Evolutionary conservation across 192 early-diverging fungal species (phyloP).

Genomic region (Globomyces pollinis-pini): DNA sequence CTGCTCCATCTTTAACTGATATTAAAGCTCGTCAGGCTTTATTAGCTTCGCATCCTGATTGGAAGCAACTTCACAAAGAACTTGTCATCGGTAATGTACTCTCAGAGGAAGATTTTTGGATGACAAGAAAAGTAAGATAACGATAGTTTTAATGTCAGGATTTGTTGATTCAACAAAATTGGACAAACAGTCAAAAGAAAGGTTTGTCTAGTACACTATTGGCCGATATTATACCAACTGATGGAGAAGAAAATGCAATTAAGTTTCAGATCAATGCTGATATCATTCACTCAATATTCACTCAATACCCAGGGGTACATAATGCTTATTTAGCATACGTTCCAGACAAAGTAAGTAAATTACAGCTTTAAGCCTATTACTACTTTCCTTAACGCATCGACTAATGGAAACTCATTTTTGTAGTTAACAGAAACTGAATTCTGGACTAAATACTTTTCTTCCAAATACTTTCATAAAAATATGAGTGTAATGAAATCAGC

Average conservation of each 20-base stretch:
- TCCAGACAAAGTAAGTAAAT: slow-evolving; percentile 64
- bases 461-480: slow-evolving; percentile 79
- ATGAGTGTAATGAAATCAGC: slow-evolving; percentile 30
- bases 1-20: no score
- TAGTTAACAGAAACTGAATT: slow-evolving; percentile 67
- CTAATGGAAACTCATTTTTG: background rate
- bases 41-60: no score
- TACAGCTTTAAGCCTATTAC: no score
- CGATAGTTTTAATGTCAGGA: no score
- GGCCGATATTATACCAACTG: slow-evolving; percentile 41
- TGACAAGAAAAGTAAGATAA: no score
- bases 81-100: slow-evolving; percentile 59
- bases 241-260: slow-evolving; percentile 30
- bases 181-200: slow-evolving; percentile 64
- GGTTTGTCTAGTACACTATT: slow-evolving; percentile 71
- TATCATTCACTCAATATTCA: slow-evolving; percentile 80
- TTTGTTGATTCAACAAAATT: slow-evolving; percentile 64
- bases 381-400: no score
- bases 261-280: slow-evolving; percentile 70
- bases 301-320: slow-evolving; percentile 81
- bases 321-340: slow-evolving; percentile 75
- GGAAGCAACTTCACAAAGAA: slow-evolving; percentile 75
- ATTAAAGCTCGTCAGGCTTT: slow-evolving; percentile 2
- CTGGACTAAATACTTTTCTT: slow-evolving; percentile 79
- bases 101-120: slow-evolving; percentile 93